phyloP scores from a whole-genome alignment of 2,329 filamentous ascomycete genomes.

The Colletotrichum melonis region DNA sequence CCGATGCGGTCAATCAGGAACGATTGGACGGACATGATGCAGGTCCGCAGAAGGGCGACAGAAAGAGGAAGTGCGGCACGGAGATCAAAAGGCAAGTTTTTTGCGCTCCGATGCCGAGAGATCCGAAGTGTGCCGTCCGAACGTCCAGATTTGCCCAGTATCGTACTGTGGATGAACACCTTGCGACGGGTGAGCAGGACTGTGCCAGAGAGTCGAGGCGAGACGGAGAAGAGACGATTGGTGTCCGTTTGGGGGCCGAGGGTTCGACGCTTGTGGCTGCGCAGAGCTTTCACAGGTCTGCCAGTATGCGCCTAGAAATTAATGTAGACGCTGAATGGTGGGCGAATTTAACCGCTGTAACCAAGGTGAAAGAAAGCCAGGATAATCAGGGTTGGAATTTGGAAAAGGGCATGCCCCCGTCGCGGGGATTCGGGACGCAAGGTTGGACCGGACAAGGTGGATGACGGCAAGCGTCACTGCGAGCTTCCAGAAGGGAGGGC shows the following conservation, averaged over 20 bases:
- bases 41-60: slow-evolving; percentile 18
- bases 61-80: slow-evolving; percentile 6
- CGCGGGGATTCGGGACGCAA: slow-evolving; percentile 10
- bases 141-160: neutral
- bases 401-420: slow-evolving; percentile 1
- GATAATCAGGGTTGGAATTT: neutral
- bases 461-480: slow-evolving; percentile 32
- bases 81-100: slow-evolving; percentile 7
- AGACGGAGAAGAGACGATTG: neutral
- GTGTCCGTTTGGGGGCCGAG: neutral
- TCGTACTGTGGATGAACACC: neutral
- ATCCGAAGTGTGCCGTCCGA: slow-evolving; percentile 8
- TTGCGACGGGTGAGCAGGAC: neutral
- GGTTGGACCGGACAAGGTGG: neutral
- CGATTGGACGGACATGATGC: slow-evolving; percentile 21
- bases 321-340: neutral
- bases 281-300: neutral
- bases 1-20: slow-evolving; percentile 23
- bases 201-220: neutral
- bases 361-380: slow-evolving; percentile 13
- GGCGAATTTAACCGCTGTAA: slow-evolving; percentile 23
- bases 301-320: neutral
- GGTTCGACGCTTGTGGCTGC: slow-evolving; percentile 9
- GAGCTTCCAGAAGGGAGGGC: slow-evolving; percentile 1
- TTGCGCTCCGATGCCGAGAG: slow-evolving; percentile 21